Evolutionary conservation across 1,284 basidiomycete genomes (phyloP), one percentile per base, ranked within the genome.

Genomic region (Cronartium quercuum): DNA sequence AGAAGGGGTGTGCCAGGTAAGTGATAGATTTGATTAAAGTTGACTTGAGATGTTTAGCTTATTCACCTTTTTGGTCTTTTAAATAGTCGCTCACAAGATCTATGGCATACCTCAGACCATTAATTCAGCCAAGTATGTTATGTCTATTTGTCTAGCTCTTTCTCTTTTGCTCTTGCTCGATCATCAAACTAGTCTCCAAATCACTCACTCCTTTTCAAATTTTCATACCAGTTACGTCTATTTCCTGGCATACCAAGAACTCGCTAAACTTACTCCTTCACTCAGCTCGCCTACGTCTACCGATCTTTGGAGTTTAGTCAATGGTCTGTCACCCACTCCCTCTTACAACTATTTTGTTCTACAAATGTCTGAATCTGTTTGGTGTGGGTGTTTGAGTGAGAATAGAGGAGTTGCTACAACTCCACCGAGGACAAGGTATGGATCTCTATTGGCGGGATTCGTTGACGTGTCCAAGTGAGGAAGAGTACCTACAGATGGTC

Each of bases 51-150:
- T 78, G 18, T 35, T 21, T 24, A n/a, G 15, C 10, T 18, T 29
- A 35, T 5, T 40, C n/a, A 62, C 68, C 66, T 75, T 69, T 60
- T 75, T 40, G 18, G 44, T 47, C 21, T 66, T 65, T 29, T n/a
- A 66, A 65, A 40, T 81, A 87, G 94, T 95, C 15, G 88, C 92
- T 0, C 94, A 98, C 83, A 92, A 91, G 83, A 93, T 98, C 77
- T 98, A 95, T 80, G 95, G 95, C 1, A 84, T 96, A 1, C 92
- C 95, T 0, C 94, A 98, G 81, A 97, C 95, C 0, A 94, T 98
- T 84, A 99, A 99, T 81, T 89, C 91, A 0, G 95, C 94, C 0
- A 98, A 98, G 71, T 74, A 38, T 44, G 71, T 40, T 35, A 6
- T 60, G 18, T n/a, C 82, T 98, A 98, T 79, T 92, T 94, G 57